phyloP scores from a whole-genome alignment of 139 green algal species.

The Microglena sp. region DNA sequence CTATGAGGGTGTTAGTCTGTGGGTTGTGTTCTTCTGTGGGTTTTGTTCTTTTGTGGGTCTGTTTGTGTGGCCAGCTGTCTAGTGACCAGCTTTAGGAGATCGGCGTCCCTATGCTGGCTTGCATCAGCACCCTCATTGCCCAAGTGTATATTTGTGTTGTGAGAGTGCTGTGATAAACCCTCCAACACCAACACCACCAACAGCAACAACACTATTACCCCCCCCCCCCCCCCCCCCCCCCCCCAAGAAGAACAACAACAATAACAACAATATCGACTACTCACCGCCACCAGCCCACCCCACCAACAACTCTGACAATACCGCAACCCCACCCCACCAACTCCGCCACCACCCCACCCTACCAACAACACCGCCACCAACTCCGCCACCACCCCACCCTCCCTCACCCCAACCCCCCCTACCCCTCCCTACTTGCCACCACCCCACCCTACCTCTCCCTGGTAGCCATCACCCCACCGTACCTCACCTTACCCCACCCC shows the following conservation, averaged over 20 bases:
- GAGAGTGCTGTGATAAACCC: too few relatives aligned
- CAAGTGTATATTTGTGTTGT: slow-evolving; percentile 16
- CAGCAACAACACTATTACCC: too few relatives aligned
- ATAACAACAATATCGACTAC: too few relatives aligned
- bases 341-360: too few relatives aligned
- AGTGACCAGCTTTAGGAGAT: slow-evolving; percentile 85
- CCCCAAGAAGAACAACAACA: too few relatives aligned
- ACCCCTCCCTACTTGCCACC: not conserved
- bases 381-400: too few relatives aligned
- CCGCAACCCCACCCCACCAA: too few relatives aligned
- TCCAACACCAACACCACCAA: too few relatives aligned
- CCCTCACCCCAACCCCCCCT: not conserved
- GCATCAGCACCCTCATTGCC: slow-evolving; percentile 44
- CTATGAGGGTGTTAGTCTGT: not conserved
- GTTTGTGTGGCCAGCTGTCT: not conserved
- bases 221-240: too few relatives aligned
- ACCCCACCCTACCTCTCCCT: not conserved
- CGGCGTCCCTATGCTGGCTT: slow-evolving; percentile 43
- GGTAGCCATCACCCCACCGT: not conserved
- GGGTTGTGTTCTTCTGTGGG: not conserved
- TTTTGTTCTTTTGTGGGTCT: not conserved
- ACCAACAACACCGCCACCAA: not conserved
- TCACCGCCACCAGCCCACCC: too few relatives aligned
- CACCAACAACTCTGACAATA: too few relatives aligned
- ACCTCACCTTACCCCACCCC: not conserved